Evolutionary conservation across 1,139 yeast genomes (phyloP).

Genomic region (Candida tunisiensis): DNA sequence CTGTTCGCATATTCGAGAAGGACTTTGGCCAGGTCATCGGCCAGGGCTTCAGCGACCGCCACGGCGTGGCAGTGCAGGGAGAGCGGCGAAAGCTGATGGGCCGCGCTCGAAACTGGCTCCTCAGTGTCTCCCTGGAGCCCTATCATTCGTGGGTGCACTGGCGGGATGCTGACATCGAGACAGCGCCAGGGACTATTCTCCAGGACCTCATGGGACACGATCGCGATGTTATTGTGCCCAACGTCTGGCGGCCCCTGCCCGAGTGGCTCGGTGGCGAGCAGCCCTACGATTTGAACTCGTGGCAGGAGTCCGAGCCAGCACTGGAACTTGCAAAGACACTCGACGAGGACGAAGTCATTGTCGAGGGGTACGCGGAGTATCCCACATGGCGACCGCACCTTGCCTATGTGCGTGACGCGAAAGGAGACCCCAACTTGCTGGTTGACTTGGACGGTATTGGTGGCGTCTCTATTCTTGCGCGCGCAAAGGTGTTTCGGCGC

Average conservation of each 20-base stretch:
- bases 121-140: slow-evolving; percentile 44
- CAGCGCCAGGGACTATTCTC: slow-evolving; percentile 40
- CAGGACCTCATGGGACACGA: slow-evolving; percentile 53
- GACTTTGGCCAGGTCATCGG: slow-evolving; percentile 60
- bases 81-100: slow-evolving; percentile 62
- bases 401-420: slow-evolving; percentile 73
- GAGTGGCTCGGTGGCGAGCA: slow-evolving; percentile 83
- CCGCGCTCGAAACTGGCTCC: slow-evolving; percentile 55
- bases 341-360: slow-evolving; percentile 80
- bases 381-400: slow-evolving; percentile 89
- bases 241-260: slow-evolving; percentile 85
- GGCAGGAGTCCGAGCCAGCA: slow-evolving; percentile 84
- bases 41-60: slow-evolving; percentile 71
- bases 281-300: slow-evolving; percentile 79
- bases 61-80: slow-evolving; percentile 61
- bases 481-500: slow-evolving; percentile 58
- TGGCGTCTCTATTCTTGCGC: slow-evolving; percentile 72
- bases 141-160: slow-evolving; percentile 68
- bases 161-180: slow-evolving; percentile 61
- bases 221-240: slow-evolving; percentile 62
- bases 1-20: slow-evolving; percentile 40
- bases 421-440: slow-evolving; percentile 33
- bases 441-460: slow-evolving; percentile 86
- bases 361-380: slow-evolving; percentile 83
- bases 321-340: slow-evolving; percentile 58